These are phyloP conservation scores for Candida ulmi DNA, from an alignment of 805 yeast genomes.

Conservation along the genomic window DNA sequence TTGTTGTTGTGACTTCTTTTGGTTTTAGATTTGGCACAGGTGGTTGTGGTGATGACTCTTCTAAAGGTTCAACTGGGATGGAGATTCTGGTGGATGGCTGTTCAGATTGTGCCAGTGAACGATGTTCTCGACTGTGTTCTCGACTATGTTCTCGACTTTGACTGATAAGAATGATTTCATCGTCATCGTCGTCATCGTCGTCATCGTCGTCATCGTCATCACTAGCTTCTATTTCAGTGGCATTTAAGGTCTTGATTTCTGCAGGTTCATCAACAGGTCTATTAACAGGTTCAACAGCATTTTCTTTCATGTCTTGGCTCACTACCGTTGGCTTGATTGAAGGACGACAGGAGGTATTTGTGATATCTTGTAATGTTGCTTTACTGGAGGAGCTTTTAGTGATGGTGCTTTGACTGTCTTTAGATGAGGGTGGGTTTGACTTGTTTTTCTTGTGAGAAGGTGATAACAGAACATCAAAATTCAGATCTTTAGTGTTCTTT, in stretches of 20 bases:
- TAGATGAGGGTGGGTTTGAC: background rate
- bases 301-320: no score
- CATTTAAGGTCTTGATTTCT: no score
- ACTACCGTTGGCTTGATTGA: no score
- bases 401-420: background rate
- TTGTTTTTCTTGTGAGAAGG: background rate
- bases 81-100: no score
- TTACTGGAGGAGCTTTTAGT: background rate
- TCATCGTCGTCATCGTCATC: background rate
- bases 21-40: no score
- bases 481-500: slow-evolving; percentile 6
- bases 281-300: background rate
- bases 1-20: no score
- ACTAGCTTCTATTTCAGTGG: no score
- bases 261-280: background rate
- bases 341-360: slow-evolving; percentile 6
- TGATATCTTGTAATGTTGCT: slow-evolving; percentile 11
- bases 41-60: no score
- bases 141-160: slow-evolving; percentile 13
- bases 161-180: slow-evolving; percentile 18
- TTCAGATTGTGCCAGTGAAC: no score
- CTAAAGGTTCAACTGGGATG: no score
- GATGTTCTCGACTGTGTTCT: slow-evolving; percentile 13
- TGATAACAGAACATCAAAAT: background rate
- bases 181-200: slow-evolving; percentile 10